Percentiles rank a stretch among this genome's conserved stretches.
phyloP scores from a whole-genome alignment of 1,284 basidiomycete species.

The Calocybe gambosa region DNA sequence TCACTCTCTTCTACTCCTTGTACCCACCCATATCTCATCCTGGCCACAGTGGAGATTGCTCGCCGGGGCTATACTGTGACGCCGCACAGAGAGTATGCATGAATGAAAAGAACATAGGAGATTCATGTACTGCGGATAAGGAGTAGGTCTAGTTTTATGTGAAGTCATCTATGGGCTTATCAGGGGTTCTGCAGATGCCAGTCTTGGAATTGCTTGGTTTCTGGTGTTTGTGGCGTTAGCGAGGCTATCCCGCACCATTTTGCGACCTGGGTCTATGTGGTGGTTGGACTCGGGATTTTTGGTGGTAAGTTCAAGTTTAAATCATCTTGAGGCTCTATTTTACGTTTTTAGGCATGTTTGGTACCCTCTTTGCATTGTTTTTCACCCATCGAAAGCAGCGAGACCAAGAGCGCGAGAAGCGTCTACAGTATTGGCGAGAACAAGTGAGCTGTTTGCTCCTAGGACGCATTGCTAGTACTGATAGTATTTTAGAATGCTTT shows the following conservation, averaged over 20 bases:
- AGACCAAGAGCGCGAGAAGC: slow-evolving; percentile 71
- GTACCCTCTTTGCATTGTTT: slow-evolving; percentile 62
- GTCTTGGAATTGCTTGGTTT: slow-evolving; percentile 69
- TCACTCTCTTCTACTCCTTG: not conserved
- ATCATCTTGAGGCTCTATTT: slow-evolving; percentile 2
- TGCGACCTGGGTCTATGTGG: slow-evolving; percentile 61
- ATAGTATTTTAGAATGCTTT: slow-evolving; percentile 50
- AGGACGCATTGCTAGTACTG: not conserved
- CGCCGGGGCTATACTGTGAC: slow-evolving; percentile 69
- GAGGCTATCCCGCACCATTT: slow-evolving; percentile 63
- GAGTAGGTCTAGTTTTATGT: slow-evolving; percentile 45
- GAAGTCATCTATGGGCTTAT: slow-evolving; percentile 1
- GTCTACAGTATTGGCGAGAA: slow-evolving; percentile 83
- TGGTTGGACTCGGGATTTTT: slow-evolving; percentile 70
- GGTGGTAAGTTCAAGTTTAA: slow-evolving; percentile 37
- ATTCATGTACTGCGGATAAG: slow-evolving; percentile 70
- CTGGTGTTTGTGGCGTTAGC: slow-evolving; percentile 54
- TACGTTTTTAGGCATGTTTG: slow-evolving; percentile 52
- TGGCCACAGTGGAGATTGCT: slow-evolving; percentile 56
- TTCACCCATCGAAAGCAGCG: slow-evolving; percentile 66
- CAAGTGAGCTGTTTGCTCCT: slow-evolving; percentile 41
- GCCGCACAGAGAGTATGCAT: slow-evolving; percentile 53
- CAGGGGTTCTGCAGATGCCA: slow-evolving; percentile 44
- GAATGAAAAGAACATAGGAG: slow-evolving; percentile 49
- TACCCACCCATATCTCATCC: not conserved